Base-by-base conservation (phyloP, 257 asterid species). In the Paraleonurus japonicus region DNA sequence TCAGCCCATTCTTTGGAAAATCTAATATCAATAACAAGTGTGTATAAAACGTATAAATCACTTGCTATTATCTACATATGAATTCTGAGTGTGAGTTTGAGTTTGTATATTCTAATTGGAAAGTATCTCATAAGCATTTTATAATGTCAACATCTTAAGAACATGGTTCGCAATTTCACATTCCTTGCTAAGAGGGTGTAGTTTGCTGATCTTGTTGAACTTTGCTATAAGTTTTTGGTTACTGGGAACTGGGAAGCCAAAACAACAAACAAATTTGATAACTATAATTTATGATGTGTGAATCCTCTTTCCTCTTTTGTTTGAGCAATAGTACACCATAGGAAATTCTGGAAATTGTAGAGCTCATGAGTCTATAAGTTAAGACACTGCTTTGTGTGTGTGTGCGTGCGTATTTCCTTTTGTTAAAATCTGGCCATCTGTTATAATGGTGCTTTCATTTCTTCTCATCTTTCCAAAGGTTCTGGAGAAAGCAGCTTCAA, bases 401-500 rank as follows among this genome's bases (percentile, higher is more conserved):
- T 20, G 3, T 57, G 63, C 17, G 13, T 24, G 4, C 12, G n/a
- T n/a, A n/a, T 50, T 45, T 43, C 47, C 32, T 51, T 71, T 17
- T 12, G 15, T 51, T 41, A 47, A 43, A 48, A 26, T 61, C 13
- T 74, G 50, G 57, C 23, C 69, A 63, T 71, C 61, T 32, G 48
- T 12, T 60, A 9, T 35, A 61, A 54, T 45, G 13, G 16, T 65
- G 62, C 66, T 74, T 84, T 32, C 16, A 66, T 76, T 73, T 87
- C 50, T 63, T 73, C 59, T 72, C 66, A 59, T 75, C 71, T 79
- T 47, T 35, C 59, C 62, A 17, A 74, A 93, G 98, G 86, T 77
- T 80, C 92, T 66, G 96, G 85, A 60, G 88, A 81, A 50, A 82
- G 83, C 82, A 94, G 96, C 87, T 94, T 94, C 78, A 94, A 94